Base-by-base conservation (phyloP, 441 rosid species). In the Sinapis alba region DNA sequence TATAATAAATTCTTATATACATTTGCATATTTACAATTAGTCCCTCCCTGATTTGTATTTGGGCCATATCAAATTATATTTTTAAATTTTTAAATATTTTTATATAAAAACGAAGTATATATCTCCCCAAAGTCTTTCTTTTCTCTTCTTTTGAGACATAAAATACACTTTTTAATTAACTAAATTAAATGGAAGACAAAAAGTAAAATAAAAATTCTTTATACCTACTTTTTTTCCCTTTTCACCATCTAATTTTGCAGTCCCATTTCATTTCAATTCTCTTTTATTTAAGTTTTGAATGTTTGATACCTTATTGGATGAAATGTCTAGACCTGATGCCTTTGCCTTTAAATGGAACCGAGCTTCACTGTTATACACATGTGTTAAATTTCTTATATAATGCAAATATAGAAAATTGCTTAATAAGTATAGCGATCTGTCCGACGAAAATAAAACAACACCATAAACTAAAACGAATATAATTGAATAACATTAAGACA, bases 141-240 rank as follows among this genome's bases (percentile, higher is more conserved):
- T 77, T 59, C 76, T 77, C 80, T 65, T 21, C 80, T 77, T 77
- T 77, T 71, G 72, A 77, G 80, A 65, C 47, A 38, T 51, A 3
- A n/a, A 71, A 34, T 30, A 21, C 12, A 32, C 34, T 24, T 26
- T 77, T 32, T n/a, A 68, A 18, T 65, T 47, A 50, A 58, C 34
- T 43, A 71, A 65, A 34, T 50, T 43, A 71, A 65, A 34, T 50
- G 58, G 34, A 71, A 65, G 57, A 71, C 47, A 34, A 65, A 77
- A 77, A 50, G 58, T 58, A 50, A 71, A 57, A 32, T 10, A 10
- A 56, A 69, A 15, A 23, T 28, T 53, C 68, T 77, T 65, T 65
- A 20, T 26, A 10, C 21, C 50, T 30, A 38, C 16, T 8, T 23
- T 64, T 59, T 64, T 58, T 6, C 1, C 13, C 53, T 76, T 76